A percentile compares a stretch with the other conserved stretches of the same genome.
These are phyloP conservation scores for Kalmusia sp. DNA, from an alignment of 2,329 filamentous ascomycete species.

Conservation along the genomic window DNA sequence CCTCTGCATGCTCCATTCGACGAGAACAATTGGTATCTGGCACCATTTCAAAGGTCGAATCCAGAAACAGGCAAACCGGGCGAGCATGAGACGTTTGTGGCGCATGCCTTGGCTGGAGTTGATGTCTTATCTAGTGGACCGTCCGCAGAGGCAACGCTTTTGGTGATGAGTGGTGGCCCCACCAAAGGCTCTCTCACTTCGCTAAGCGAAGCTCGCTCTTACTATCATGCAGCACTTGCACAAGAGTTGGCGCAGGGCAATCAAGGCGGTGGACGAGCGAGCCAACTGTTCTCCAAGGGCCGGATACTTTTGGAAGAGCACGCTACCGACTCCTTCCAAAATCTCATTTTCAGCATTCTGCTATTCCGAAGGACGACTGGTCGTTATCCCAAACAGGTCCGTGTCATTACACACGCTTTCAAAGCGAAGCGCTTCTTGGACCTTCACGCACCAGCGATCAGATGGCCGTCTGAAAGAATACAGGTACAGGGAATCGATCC, in stretches of 20 bases:
- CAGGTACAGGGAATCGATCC: constrained; percentile 56
- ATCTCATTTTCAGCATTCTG: constrained; percentile 78
- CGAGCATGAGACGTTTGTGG: constrained; percentile 80
- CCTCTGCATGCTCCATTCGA: constrained; percentile 36
- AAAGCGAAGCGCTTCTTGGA: constrained; percentile 53
- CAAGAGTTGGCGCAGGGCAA: constrained; percentile 31
- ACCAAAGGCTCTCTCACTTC: constrained; percentile 38
- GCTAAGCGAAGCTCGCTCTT: constrained; percentile 45
- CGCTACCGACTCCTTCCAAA: constrained; percentile 86
- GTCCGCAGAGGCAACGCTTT: constrained; percentile 48
- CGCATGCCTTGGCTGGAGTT: constrained; percentile 74
- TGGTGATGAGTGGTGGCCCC: constrained; percentile 76
- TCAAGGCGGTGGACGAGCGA: constrained; percentile 28
- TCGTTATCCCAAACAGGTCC: constrained; percentile 49
- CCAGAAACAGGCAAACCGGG: constrained; percentile 56
- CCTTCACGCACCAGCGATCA: constrained; percentile 50
- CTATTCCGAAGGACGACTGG: constrained; percentile 53
- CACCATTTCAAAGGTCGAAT: constrained; percentile 69
- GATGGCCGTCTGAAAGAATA: constrained; percentile 51
- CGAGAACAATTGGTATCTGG: constrained; percentile 68
- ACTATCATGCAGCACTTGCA: constrained; percentile 43
- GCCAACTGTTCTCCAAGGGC: constrained; percentile 40
- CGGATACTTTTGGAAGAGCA: constrained; percentile 69
- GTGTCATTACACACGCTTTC: constrained; percentile 57
- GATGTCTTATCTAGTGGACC: constrained; percentile 53